Conservation (phyloP, 805 yeast species). For the Candida broadrunensis region DNA sequence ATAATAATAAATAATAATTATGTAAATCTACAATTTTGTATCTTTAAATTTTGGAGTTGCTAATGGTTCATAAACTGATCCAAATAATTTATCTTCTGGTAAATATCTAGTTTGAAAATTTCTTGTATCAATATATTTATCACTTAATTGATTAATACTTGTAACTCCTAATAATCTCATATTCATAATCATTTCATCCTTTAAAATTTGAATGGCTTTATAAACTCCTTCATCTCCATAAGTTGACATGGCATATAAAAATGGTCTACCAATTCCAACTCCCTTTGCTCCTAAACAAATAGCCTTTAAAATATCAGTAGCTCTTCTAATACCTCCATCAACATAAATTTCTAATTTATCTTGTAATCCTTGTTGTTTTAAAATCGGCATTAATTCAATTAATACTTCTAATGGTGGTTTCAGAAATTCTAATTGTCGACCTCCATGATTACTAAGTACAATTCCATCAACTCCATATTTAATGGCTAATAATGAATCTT, state of each 20-base stretch:
- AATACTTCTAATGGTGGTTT: slow-evolving; percentile 62
- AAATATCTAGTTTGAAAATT: slow-evolving; percentile 41
- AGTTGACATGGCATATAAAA: slow-evolving; percentile 73
- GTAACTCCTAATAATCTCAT: slow-evolving; percentile 67
- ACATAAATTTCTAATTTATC: slow-evolving; percentile 59
- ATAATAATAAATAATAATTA: no score
- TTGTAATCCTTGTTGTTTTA: slow-evolving; percentile 38
- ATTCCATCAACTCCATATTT: slow-evolving; percentile 61
- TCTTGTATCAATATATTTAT: slow-evolving; percentile 57
- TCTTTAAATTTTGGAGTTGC: slow-evolving; percentile 49
- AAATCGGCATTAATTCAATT: slow-evolving; percentile 48
- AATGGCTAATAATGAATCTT: slow-evolving; percentile 60
- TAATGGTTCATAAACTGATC: slow-evolving; percentile 55
- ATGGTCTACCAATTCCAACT: slow-evolving; percentile 74
- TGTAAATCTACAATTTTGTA: slow-evolving; percentile 14
- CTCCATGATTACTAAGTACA: slow-evolving; percentile 72
- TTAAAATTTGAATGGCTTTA: slow-evolving; percentile 59
- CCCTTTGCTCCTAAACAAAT: slow-evolving; percentile 75
- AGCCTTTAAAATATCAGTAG: slow-evolving; percentile 75
- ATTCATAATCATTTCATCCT: slow-evolving; percentile 59
- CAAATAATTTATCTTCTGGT: slow-evolving; percentile 56
- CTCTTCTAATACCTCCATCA: slow-evolving; percentile 79
- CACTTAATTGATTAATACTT: slow-evolving; percentile 50
- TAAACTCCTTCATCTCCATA: slow-evolving; percentile 75
- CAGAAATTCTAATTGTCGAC: slow-evolving; percentile 64